Evolutionary conservation across 1,284 basidiomycete species (phyloP).

Genomic region (Trichosporon coremiiforme): DNA sequence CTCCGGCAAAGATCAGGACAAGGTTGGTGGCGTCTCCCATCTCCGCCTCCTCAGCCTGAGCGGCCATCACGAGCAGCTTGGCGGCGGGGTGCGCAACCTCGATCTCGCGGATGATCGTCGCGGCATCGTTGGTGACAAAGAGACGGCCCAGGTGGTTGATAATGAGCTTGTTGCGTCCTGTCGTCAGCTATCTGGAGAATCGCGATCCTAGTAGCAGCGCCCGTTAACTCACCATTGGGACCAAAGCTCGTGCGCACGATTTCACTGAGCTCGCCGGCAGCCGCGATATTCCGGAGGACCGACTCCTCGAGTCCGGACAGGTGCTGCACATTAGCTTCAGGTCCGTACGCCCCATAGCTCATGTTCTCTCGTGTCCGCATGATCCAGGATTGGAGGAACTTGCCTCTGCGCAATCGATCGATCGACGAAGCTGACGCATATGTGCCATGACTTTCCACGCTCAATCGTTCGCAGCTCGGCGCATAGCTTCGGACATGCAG

Average conservation of each 20-base stretch:
- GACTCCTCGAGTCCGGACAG: constrained; percentile 90
- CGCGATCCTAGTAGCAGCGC: neutral
- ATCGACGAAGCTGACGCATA: neutral
- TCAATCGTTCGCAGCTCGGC: neutral
- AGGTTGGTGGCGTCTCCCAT: constrained; percentile 98
- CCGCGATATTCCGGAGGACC: constrained; percentile 91
- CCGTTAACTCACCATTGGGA: constrained; percentile 73
- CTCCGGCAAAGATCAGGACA: constrained; percentile 93
- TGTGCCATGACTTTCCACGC: neutral
- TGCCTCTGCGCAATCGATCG: neutral
- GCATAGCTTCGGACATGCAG: neutral
- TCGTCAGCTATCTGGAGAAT: neutral
- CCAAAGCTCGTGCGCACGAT: constrained; percentile 95
- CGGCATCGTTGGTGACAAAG: constrained; percentile 98
- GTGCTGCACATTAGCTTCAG: constrained; percentile 61
- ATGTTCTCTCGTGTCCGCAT: too few relatives aligned
- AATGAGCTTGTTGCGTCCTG: constrained; percentile 90
- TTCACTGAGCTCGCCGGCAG: constrained; percentile 89
- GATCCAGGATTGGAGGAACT: too few relatives aligned
- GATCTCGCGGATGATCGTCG: constrained; percentile 96
- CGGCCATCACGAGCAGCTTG: constrained; percentile 95
- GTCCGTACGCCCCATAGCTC: too few relatives aligned
- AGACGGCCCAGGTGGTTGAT: constrained; percentile 94
- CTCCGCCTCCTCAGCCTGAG: constrained; percentile 94
- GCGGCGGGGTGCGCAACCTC: constrained; percentile 98